Evolutionary conservation across 805 yeast species (phyloP), one percentile per base, ranked within the genome.

Genomic region (Lipomyces sp.): DNA sequence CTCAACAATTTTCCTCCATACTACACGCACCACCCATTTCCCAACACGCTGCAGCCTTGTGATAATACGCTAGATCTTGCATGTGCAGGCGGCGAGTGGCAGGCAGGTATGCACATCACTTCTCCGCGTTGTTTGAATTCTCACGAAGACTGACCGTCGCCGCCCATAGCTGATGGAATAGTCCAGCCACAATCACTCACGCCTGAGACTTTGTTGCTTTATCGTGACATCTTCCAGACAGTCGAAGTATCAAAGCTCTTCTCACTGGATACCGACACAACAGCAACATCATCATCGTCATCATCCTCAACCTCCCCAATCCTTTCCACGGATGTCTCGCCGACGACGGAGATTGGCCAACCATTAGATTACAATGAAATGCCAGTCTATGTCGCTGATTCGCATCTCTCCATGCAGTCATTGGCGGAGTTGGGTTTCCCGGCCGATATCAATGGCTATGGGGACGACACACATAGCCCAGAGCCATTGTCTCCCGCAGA

Each of bases 401-500:
- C 55, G 18, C 32, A 53, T 6, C 6, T 53, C 24, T 53, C 32
- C 55, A 53, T 53, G 32, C 8, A 29, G 11, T 29, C 55, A 30
- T 29, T 32, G 34, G 18, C 55, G 34, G 55, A 29, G 55, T 32
- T 53, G 18, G 6, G 29, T 53, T 30, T 32, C 34, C 34, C 55
- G 7, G 34, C 11, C 34, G 34, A 29, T 2, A 8, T 11, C 34
- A 53, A n/a, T 53, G 32, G 34, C 24, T 53, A 32, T 11, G 3
- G 32, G n/a, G 24, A 29, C 11, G 18, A 53, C 55, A 42, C 48
- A 42, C 48, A 18, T 13, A n/a, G n/a, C 15, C 34, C n/a, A 34
- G 18, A 55, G 18, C n/a, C 51, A 48, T 32, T 56, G 4, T 56
- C 60, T 7, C 60, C 57, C 7, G 66, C 66, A n/a, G 58, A 55